Percentiles rank a stretch among this genome's conserved stretches.
These are phyloP conservation scores for Termitomyces sp. DNA, from an alignment of 768 basidiomycete species.

Conservation along the genomic window DNA sequence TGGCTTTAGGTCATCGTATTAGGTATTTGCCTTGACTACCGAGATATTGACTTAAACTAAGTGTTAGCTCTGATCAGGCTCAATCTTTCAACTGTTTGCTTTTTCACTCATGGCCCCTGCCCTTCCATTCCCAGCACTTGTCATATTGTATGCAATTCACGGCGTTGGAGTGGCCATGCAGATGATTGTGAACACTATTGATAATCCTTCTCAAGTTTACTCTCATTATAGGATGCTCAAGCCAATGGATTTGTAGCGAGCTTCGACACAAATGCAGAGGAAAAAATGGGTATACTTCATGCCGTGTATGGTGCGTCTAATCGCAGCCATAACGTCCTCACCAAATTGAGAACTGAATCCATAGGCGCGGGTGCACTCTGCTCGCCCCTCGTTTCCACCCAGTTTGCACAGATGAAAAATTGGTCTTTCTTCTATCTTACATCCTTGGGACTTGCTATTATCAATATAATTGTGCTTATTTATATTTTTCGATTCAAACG, in stretches of 20 bases:
- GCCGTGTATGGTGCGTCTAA: slow-evolving; percentile 50
- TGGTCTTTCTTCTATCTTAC: slow-evolving; percentile 81
- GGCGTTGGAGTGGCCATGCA: slow-evolving; percentile 26
- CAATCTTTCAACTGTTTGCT: slow-evolving; percentile 36
- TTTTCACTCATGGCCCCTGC: slow-evolving; percentile 42
- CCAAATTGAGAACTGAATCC: neutral
- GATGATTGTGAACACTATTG: slow-evolving; percentile 15
- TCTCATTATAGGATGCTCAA: slow-evolving; percentile 52
- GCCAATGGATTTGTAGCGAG: slow-evolving; percentile 65
- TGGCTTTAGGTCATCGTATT: slow-evolving; percentile 18
- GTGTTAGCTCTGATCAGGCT: slow-evolving; percentile 20
- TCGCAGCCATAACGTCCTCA: too few species aligned
- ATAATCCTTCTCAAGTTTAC: neutral
- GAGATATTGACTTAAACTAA: neutral
- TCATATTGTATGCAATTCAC: slow-evolving; percentile 27
- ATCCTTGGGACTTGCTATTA: slow-evolving; percentile 58
- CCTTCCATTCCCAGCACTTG: slow-evolving; percentile 50
- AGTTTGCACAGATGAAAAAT: slow-evolving; percentile 56
- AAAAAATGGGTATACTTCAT: slow-evolving; percentile 67
- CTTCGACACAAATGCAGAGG: slow-evolving; percentile 44
- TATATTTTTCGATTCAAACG: slow-evolving; percentile 59
- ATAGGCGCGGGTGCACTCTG: slow-evolving; percentile 61
- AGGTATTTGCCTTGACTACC: slow-evolving; percentile 8
- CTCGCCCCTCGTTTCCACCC: slow-evolving; percentile 74
- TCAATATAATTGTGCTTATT: slow-evolving; percentile 48